A percentile compares a stretch with the other conserved stretches of the same genome.
Conservation (phyloP, 2,329 filamentous ascomycete species). For the Xylariaceae sp. region DNA sequence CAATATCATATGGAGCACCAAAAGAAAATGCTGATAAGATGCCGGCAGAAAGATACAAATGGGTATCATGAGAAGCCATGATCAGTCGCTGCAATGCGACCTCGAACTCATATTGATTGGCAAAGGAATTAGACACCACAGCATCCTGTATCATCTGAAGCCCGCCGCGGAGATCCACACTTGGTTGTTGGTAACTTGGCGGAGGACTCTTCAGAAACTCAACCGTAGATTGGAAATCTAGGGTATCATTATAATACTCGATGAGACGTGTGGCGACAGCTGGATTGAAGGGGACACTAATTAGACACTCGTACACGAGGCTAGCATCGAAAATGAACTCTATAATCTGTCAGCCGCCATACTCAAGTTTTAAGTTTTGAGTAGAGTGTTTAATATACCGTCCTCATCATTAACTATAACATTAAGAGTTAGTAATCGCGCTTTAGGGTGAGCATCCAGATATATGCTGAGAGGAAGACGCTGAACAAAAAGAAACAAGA, state of each 20-base stretch:
- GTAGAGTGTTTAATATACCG: no score
- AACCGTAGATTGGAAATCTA: constrained; percentile 53
- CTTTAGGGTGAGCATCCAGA: no score
- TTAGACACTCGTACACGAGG: constrained; percentile 50
- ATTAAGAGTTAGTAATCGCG: not conserved
- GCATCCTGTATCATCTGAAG: constrained; percentile 42
- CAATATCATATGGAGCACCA: constrained; percentile 38
- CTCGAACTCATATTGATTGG: constrained; percentile 48
- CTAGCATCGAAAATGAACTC: constrained; percentile 26
- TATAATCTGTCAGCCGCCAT: not conserved
- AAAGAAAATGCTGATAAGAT: constrained; percentile 43
- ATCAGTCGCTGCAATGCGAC: constrained; percentile 43
- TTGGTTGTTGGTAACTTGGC: constrained; percentile 48
- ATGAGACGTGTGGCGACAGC: constrained; percentile 52
- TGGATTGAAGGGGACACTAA: constrained; percentile 52
- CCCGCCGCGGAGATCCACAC: constrained; percentile 43
- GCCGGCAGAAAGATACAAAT: constrained; percentile 42
- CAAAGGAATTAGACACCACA: constrained; percentile 42
- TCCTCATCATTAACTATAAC: not conserved
- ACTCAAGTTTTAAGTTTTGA: no score
- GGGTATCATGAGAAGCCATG: constrained; percentile 45
- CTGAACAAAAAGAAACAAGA: no score
- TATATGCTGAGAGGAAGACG: no score
- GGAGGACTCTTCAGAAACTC: constrained; percentile 50
- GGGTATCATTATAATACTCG: constrained; percentile 51